phyloP scores from a whole-genome alignment of 176 grass and related monocot genomes.

The Cenchrus americanus region DNA sequence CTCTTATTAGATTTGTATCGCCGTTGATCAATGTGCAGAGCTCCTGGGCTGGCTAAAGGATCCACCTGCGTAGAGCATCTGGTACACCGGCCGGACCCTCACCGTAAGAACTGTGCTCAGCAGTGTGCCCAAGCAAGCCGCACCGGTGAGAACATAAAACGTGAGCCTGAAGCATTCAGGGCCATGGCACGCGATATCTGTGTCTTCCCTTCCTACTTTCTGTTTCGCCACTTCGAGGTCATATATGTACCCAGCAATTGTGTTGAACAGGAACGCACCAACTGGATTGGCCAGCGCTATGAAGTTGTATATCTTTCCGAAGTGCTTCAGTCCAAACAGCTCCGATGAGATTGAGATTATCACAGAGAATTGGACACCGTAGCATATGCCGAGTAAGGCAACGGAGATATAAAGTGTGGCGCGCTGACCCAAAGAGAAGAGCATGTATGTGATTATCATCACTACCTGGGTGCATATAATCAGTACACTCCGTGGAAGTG shows the following conservation, averaged over 20 bases:
- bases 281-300: constrained; percentile 75
- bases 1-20: not conserved
- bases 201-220: constrained; percentile 10
- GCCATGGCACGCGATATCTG: constrained; percentile 71
- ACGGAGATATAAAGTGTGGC: constrained; percentile 60
- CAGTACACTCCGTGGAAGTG: constrained; percentile 68
- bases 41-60: constrained; percentile 73
- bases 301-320: constrained; percentile 84
- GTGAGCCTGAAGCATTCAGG: constrained; percentile 80
- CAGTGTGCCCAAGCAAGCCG: constrained; percentile 70
- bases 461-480: constrained; percentile 74
- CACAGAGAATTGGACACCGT: constrained; percentile 72
- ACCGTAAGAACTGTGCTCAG: constrained; percentile 72
- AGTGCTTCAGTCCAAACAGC: constrained; percentile 91
- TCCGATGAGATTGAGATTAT: constrained; percentile 85
- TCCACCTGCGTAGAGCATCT: constrained; percentile 86
- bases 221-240: constrained; percentile 73
- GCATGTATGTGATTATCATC: constrained; percentile 80
- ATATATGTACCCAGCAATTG: constrained; percentile 78
- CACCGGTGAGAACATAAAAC: constrained; percentile 66
- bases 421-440: constrained; percentile 58
- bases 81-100: constrained; percentile 83
- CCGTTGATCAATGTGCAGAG: constrained; percentile 54
- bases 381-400: constrained; percentile 73
- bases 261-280: constrained; percentile 75